These are phyloP conservation scores for Opeltia flavorubescens DNA, from an alignment of 495 filamentous ascomycete species.

Conservation along the genomic window DNA sequence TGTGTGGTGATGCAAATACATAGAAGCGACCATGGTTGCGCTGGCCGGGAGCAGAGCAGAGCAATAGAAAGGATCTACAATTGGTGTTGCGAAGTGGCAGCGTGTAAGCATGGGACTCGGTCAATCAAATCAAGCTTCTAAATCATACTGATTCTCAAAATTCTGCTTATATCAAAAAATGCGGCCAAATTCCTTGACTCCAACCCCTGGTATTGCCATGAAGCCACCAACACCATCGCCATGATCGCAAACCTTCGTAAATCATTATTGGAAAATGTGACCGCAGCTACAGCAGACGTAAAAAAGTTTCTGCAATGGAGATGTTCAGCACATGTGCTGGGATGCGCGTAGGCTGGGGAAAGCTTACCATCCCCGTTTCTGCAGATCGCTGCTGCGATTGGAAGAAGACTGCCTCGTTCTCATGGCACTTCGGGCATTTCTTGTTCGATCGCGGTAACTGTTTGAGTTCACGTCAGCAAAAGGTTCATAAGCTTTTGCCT, in stretches of 20 bases:
- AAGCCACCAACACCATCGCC: not conserved
- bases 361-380: slow-evolving; percentile 91
- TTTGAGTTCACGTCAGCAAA: slow-evolving; percentile 33
- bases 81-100: too few relatives aligned
- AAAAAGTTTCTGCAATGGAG: slow-evolving; percentile 67
- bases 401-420: slow-evolving; percentile 89
- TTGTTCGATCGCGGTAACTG: slow-evolving; percentile 80
- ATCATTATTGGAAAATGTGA: slow-evolving; percentile 25
- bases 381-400: slow-evolving; percentile 93
- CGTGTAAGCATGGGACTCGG: too few relatives aligned
- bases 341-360: not conserved
- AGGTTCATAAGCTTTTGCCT: not conserved
- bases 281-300: slow-evolving; percentile 91
- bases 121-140: too few relatives aligned
- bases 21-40: too few relatives aligned
- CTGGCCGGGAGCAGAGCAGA: too few relatives aligned
- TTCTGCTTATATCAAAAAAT: too few relatives aligned
- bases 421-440: slow-evolving; percentile 67
- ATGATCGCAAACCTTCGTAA: not conserved
- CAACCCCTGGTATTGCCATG: too few relatives aligned
- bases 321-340: slow-evolving; percentile 16
- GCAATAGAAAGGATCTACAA: too few relatives aligned
- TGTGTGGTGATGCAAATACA: too few relatives aligned
- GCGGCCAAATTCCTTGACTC: too few relatives aligned
- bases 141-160: too few relatives aligned